Evolutionary conservation across 768 basidiomycete genomes (phyloP), one percentile per base, ranked within the genome.

Genomic region (Kwoniella shandongensis): DNA sequence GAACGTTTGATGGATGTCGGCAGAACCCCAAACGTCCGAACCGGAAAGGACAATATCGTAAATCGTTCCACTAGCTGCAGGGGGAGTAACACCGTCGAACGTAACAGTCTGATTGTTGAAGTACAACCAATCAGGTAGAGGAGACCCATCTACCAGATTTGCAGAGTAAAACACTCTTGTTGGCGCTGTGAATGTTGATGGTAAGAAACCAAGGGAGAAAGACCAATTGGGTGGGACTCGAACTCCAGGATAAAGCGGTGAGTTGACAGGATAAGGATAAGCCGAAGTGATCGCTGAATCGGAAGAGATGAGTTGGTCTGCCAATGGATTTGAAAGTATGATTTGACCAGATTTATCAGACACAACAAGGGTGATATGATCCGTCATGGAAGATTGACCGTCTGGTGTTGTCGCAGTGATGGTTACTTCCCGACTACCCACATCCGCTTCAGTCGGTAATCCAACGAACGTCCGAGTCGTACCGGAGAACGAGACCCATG

Each of bases 151-250:
- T 0, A 80, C 78, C 67, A 83, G 82, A 30, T 82, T 80, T 25
- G 86, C 85, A 10, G 81, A 79, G 69, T 92, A 92, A 69, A 70
- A 86, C 13, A 90, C 61, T 39, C 76, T 78, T 17, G 55, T 52
- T 1, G 64, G 57, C 27, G 81, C 78, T 1, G 70, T 57, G 74
- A 85, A 86, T 1, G 88, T 91, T 32, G 82, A 78, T 57, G 82
- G 79, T 48, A 85, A 77, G 65, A 96, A 84, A 13, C 92, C 93
- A 56, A 97, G 82, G 67, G 89, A 90, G 78, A 94, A 97, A 0
- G 88, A 89, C 91, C 91, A 94, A 42, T 79, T 76, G 6, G 83
- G 83, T 1, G 90, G 91, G 10, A 94, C 83, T 48, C 91, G 81
- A 53, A 96, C 72, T 20, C 78, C 75, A 2, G 76, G 77, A 51